Evolutionary conservation across 2,329 filamentous ascomycete genomes (phyloP), one percentile per base, ranked within the genome.

Genomic region (Aaosphaeria arxii): DNA sequence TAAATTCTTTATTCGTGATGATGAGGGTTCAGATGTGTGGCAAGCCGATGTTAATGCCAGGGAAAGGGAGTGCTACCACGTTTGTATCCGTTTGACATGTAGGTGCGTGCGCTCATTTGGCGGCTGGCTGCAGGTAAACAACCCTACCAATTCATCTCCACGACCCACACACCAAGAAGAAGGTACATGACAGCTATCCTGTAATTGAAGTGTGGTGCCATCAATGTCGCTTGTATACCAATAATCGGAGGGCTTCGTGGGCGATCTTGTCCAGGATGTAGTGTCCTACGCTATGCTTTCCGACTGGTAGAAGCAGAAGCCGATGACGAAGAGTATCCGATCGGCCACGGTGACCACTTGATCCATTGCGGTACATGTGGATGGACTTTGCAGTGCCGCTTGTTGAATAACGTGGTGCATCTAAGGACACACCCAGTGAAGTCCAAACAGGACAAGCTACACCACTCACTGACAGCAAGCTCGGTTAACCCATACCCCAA

Each of bases 121-220:
- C 63, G 66, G 67, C 31, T 54, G 43, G 54, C 51, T 64, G 61
- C 65, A 70, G 52, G 47, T 55, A 57, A 59, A 59, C 52, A 61
- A 35, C 35, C 47, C 32, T 58, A 55, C 53, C 51, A 55, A 62
- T 62, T 64, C 57, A 59, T 47, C 55, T 44, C 52, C 49, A 43
- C 48, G 52, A 40, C 46, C 54, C 53, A 56, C 57, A 24, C 17
- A 24, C 17, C 17, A 24, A 40, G 51, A 41, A 50, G 50, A 42
- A 55, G 32, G 47, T 39, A 51, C 36, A 54, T 54, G 53, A 52
- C 47, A 57, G 44, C 44, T 30, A 29, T 45, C n/a, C 38, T 42
- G 42, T 9, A 7, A 6, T 43, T 43, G 33, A 7, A 11, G 42
- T 40, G 40, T 17, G 13, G 36, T 49, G 50, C 42, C 42, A 53